Conservation (phyloP, 164 flowering plant genomes). For the Annona cherimola region DNA sequence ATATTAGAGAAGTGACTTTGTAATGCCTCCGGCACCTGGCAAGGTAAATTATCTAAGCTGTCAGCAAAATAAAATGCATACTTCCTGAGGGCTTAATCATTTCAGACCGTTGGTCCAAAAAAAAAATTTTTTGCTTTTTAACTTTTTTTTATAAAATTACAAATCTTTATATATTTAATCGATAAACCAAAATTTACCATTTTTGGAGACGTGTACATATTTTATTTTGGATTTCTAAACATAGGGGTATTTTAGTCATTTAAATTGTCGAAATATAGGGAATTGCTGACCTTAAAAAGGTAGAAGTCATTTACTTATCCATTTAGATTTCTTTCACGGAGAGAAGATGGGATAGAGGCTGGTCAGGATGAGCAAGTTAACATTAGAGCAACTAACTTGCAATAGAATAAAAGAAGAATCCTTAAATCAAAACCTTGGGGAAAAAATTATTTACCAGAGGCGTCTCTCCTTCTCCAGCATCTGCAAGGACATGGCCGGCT, state of each 20-base stretch:
- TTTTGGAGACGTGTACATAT: too few relatives aligned
- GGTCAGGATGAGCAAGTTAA: not conserved
- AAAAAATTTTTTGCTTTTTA: not conserved
- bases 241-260: too few relatives aligned
- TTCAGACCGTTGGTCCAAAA: constrained; percentile 1
- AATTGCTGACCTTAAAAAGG: not conserved
- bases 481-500: constrained; percentile 93
- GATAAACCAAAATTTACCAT: too few relatives aligned
- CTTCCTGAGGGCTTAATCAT: constrained; percentile 5
- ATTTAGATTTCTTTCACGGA: too few relatives aligned
- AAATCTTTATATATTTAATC: not conserved
- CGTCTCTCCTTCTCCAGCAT: constrained; percentile 91
- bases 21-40: constrained; percentile 72
- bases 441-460: constrained; percentile 50
- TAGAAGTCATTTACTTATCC: too few relatives aligned
- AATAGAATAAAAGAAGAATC: not conserved
- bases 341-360: not conserved
- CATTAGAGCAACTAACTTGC: not conserved
- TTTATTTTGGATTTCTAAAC: too few relatives aligned
- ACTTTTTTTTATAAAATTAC: not conserved
- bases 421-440: not conserved
- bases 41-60: too few relatives aligned
- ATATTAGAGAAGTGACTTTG: constrained; percentile 37
- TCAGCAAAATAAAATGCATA: too few relatives aligned
- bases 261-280: not conserved